A percentile compares a stretch with the other conserved stretches of the same genome.
Conservation (phyloP, 2,329 filamentous ascomycete species). For the Aspergillus floridensis region DNA sequence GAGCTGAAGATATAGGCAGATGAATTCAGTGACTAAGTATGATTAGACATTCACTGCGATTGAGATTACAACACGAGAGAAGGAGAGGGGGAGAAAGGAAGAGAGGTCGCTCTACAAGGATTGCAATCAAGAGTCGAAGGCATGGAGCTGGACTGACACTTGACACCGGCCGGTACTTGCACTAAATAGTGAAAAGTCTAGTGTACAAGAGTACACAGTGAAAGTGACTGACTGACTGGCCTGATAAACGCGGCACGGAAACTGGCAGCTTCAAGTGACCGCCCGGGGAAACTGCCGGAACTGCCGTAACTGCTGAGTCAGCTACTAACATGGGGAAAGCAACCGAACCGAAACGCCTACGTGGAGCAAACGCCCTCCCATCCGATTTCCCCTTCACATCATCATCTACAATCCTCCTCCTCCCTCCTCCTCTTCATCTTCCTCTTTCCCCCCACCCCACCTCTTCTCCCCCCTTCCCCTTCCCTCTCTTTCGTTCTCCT, state of each 20-base stretch:
- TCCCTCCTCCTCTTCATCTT: conserved; percentile 5
- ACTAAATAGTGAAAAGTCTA: neutral
- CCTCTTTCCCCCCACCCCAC: conserved; percentile 3
- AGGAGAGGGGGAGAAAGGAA: neutral
- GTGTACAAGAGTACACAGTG: too few relatives aligned
- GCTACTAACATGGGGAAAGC: conserved; percentile 15
- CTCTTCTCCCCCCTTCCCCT: conserved; percentile 6
- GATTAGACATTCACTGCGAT: neutral
- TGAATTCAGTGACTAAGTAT: neutral
- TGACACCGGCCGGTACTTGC: neutral
- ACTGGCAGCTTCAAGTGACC: neutral
- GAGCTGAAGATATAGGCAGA: neutral
- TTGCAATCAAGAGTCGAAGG: neutral
- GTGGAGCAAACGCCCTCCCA: conserved; percentile 23
- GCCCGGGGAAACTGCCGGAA: neutral
- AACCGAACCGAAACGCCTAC: conserved; percentile 21
- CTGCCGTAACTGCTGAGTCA: conserved; percentile 16
- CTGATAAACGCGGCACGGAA: neutral
- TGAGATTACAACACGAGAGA: neutral
- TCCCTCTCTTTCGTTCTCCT: conserved; percentile 17
- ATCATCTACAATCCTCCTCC: neutral
- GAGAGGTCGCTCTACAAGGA: neutral
- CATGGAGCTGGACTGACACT: neutral
- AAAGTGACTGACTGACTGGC: neutral
- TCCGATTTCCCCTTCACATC: conserved; percentile 3